phyloP scores from a whole-genome alignment of 2,329 filamentous ascomycete genomes.

The Chrysoporthe deuterocubensis region DNA sequence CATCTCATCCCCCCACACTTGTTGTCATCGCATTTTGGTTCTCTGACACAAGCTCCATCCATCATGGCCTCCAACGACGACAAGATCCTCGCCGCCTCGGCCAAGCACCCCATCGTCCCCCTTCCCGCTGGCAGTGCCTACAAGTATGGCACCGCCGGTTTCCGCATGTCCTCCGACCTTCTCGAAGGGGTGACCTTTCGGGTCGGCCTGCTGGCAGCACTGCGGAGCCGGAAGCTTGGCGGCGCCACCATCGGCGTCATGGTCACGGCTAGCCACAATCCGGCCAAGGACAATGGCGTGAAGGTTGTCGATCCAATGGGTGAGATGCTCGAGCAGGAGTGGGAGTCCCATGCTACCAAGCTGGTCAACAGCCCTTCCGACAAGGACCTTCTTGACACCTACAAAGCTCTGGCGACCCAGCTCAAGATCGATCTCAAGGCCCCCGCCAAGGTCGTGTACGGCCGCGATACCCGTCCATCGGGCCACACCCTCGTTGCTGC shows the following conservation, averaged over 20 bases:
- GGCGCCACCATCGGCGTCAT: conserved; percentile 94
- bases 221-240: conserved; percentile 87
- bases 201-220: conserved; percentile 84
- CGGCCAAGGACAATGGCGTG: conserved; percentile 86
- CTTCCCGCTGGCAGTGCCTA: conserved; percentile 54
- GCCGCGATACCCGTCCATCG: conserved; percentile 90
- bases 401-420: conserved; percentile 73
- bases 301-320: conserved; percentile 98
- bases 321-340: conserved; percentile 95
- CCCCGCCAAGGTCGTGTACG: conserved; percentile 83
- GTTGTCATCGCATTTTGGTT: conserved; percentile 10
- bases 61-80: conserved; percentile 51
- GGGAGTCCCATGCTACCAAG: conserved; percentile 86
- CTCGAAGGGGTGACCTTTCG: conserved; percentile 92
- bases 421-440: conserved; percentile 75
- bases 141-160: conserved; percentile 70
- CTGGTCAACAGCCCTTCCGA: conserved; percentile 85
- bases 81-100: conserved; percentile 62
- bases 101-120: conserved; percentile 63
- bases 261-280: conserved; percentile 95
- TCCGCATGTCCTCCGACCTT: conserved; percentile 74
- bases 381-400: conserved; percentile 74
- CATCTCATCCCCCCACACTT: not conserved
- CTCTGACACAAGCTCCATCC: conserved; percentile 26
- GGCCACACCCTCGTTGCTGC: conserved; percentile 82